Evolutionary conservation across 495 filamentous ascomycete genomes (phyloP), one percentile per base, ranked within the genome.

Genomic region (Trichoderma asperelloides): DNA sequence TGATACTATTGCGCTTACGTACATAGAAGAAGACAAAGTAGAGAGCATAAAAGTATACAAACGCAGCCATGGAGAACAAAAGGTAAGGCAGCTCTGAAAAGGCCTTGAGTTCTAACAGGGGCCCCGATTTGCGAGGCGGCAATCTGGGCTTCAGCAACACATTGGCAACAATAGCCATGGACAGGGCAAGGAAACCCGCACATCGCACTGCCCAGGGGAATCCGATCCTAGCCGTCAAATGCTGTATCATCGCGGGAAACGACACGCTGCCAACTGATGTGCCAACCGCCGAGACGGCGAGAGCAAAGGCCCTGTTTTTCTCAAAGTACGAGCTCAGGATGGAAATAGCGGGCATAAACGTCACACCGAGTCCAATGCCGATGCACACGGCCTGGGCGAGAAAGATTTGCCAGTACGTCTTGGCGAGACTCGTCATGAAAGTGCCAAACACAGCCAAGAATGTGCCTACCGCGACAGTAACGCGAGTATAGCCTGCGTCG

Each of bases 11-110:
- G 18, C 13, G 11, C 55, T 40, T 13, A 72, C 80, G 77, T 65
- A 81, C 80, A 67, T 79, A 82, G 62, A 82, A 80, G 49, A 71
- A 78, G 3, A 76, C 79, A 70, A 82, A 81, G 67, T 78, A 81
- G 27, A 82, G 68, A 12, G 74, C 77, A 75, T 72, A 80, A 55
- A 78, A 80, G 70, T 79, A 70, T 27, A 81, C 57, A 49, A 80
- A 80, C 0, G 75, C 68, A 8, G 75, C 78, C 16, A 76, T 66
- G 21, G 71, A 68, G 69, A 75, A 82, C 39, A 81, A 67, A 2
- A 74, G 37, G 37, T 79, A 82, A 0, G 79, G 74, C 1, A 66
- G 68, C 67, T 82, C 80, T 47, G 70, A 74, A 63, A 81, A 80
- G 1, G 79, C 78, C 9, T 70, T 51, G 77, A 78, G 79, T 27